Evolutionary conservation across 192 early-diverging fungal genomes (phyloP).

Genomic region (Chytriomyces confervae): DNA sequence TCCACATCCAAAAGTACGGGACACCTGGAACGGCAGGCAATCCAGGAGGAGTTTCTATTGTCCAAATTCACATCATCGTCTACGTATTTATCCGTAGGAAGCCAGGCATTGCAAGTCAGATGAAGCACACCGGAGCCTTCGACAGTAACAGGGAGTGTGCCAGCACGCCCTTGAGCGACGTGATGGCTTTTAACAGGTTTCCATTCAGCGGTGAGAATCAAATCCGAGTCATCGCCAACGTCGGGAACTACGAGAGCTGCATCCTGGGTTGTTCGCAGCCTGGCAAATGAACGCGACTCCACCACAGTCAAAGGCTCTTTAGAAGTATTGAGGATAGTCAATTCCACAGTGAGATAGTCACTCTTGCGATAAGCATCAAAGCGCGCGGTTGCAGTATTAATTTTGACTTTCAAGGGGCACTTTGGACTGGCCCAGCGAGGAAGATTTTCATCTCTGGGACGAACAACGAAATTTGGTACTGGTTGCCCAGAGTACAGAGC

Average conservation of each 20-base stretch:
- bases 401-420: conserved; percentile 5
- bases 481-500: neutral
- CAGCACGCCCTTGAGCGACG: neutral
- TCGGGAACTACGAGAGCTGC: conserved; percentile 1
- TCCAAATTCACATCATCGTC: neutral
- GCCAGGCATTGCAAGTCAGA: neutral
- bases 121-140: neutral
- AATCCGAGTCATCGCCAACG: neutral
- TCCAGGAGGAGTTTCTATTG: conserved; percentile 18
- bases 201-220: conserved; percentile 6
- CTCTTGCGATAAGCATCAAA: conserved; percentile 1
- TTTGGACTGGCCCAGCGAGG: conserved; percentile 8
- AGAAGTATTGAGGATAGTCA: conserved; percentile 19
- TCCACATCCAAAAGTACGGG: conserved; percentile 35
- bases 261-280: neutral
- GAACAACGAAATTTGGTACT: neutral
- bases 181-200: neutral
- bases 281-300: conserved; percentile 2
- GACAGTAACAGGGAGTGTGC: neutral
- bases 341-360: neutral
- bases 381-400: neutral
- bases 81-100: neutral
- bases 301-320: conserved; percentile 1
- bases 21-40: neutral
- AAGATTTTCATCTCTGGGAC: conserved; percentile 4